Evolutionary conservation across 163 green algal genomes (phyloP).

Genomic region (Volvox carteri): DNA sequence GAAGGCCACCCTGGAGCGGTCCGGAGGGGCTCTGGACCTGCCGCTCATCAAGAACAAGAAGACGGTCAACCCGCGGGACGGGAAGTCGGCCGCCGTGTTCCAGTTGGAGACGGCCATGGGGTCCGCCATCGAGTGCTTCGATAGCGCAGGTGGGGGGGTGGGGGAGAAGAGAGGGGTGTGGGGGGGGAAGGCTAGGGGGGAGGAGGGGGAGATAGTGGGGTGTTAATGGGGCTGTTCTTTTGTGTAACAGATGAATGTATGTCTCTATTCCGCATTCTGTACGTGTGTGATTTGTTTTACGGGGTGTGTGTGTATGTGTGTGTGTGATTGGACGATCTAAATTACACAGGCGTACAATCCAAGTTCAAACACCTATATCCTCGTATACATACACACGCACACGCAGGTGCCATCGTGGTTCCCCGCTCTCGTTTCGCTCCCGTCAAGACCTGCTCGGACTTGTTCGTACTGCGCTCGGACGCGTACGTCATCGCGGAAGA

Average conservation of each 20-base stretch:
- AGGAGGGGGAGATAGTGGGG: not conserved
- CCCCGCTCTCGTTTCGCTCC: constrained; percentile 93
- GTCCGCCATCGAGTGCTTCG: constrained; percentile 96
- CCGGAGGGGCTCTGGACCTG: constrained; percentile 82
- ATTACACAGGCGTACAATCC: no score
- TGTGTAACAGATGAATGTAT: no score
- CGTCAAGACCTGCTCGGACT: constrained; percentile 96
- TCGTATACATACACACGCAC: no score
- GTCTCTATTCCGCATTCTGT: no score
- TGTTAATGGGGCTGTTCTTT: no score
- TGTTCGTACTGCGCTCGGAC: constrained; percentile 90
- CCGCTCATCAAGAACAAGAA: constrained; percentile 98
- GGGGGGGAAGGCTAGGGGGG: not conserved
- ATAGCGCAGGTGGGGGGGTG: constrained; percentile 69
- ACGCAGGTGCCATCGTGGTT: constrained; percentile 90
- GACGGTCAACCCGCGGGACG: constrained; percentile 92
- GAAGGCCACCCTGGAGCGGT: constrained; percentile 53
- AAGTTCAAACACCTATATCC: no score
- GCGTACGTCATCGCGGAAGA: constrained; percentile 84
- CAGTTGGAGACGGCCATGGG: constrained; percentile 96
- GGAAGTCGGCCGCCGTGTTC: constrained; percentile 81
- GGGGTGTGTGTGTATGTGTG: no score
- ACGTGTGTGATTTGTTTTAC: no score
- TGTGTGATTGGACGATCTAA: no score
- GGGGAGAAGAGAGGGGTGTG: not conserved